Evolutionary conservation across 2,329 filamentous ascomycete genomes (phyloP).

Genomic region (Clarireedia sp.): DNA sequence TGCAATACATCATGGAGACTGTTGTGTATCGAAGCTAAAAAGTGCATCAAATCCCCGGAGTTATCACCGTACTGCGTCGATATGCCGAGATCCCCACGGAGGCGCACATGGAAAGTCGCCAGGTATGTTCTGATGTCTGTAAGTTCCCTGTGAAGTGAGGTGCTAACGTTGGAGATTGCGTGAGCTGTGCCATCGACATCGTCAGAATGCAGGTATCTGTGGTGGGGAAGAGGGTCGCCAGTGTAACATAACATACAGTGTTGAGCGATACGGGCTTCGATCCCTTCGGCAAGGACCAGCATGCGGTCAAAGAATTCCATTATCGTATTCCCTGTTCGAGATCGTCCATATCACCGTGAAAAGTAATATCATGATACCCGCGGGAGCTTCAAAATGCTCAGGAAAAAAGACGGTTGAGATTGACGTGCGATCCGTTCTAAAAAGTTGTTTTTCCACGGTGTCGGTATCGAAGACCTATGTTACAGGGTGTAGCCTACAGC

Average conservation of each 20-base stretch:
- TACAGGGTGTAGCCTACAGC: neutral
- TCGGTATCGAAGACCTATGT: neutral
- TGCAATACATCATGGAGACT: neutral
- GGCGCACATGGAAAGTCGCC: neutral
- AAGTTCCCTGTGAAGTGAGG: neutral
- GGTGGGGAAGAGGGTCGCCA: neutral
- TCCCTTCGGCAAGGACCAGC: neutral
- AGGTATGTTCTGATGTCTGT: neutral
- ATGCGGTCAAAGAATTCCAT: slow-evolving; percentile 8
- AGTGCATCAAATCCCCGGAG: neutral
- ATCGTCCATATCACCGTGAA: neutral
- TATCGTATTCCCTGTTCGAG: neutral
- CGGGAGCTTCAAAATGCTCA: no score
- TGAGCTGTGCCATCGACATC: neutral
- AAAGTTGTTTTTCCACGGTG: no score
- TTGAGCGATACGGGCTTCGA: neutral
- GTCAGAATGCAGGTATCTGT: neutral
- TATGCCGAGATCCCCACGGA: neutral
- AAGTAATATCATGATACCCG: slow-evolving; percentile 2
- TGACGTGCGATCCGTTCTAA: no score
- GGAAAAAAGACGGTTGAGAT: no score
- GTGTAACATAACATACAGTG: neutral
- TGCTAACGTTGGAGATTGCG: neutral
- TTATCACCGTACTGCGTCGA: neutral
- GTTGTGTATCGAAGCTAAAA: neutral